Conservation (phyloP, 345 rosid species). For the Diplotaxis tenuifolia region DNA sequence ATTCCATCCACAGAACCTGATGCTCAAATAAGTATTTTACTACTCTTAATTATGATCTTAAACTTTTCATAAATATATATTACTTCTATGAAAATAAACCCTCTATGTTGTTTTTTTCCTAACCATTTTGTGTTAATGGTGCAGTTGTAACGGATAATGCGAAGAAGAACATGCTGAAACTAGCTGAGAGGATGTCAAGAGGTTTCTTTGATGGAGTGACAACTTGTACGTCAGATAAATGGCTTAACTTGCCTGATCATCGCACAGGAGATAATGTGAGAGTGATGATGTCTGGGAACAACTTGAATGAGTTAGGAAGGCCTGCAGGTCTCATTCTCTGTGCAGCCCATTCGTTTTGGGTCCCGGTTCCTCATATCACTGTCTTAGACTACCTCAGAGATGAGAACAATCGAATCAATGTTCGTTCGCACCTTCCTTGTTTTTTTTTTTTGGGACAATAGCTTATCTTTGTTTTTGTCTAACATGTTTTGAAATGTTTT, state of each 20-base stretch:
- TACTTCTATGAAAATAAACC: no score
- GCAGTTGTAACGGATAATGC: constrained; percentile 65
- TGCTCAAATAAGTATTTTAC: constrained; percentile 41
- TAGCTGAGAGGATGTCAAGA: constrained; percentile 77
- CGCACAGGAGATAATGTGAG: constrained; percentile 73
- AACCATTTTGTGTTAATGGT: constrained; percentile 1
- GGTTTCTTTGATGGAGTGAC: constrained; percentile 77
- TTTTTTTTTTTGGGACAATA: not conserved
- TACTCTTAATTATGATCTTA: constrained; percentile 5
- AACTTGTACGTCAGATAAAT: constrained; percentile 64
- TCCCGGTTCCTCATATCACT: constrained; percentile 61
- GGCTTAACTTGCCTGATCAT: constrained; percentile 63
- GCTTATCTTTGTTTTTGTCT: not conserved
- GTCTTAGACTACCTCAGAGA: constrained; percentile 85
- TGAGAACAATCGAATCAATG: constrained; percentile 68
- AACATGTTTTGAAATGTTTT: constrained; percentile 7
- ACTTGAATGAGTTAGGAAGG: constrained; percentile 73
- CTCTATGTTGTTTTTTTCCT: not conserved
- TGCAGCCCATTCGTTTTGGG: constrained; percentile 95
- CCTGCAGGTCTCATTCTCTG: constrained; percentile 80
- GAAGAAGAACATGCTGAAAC: constrained; percentile 66
- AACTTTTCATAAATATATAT: not conserved
- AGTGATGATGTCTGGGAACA: constrained; percentile 81
- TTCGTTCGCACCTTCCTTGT: constrained; percentile 22
- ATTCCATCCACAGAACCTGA: constrained; percentile 53